These are phyloP conservation scores for Omphalotus guepiniiformis DNA, from an alignment of 768 basidiomycete genomes.

Conservation along the genomic window DNA sequence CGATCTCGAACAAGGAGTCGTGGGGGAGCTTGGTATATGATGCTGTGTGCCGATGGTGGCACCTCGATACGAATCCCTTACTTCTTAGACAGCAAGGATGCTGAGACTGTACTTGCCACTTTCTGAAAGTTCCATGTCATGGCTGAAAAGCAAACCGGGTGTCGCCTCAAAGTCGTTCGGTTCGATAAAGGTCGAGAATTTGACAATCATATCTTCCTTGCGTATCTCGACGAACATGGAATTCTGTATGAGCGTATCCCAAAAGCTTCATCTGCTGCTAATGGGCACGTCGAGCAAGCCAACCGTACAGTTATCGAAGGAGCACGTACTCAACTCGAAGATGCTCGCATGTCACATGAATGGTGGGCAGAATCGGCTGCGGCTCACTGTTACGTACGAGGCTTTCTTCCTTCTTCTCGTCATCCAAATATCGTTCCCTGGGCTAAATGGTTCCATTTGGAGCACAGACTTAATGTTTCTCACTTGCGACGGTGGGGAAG, in stretches of 20 bases:
- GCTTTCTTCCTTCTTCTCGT: not conserved
- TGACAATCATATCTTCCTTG: not conserved
- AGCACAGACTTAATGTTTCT: constrained; percentile 3
- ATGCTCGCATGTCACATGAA: not conserved
- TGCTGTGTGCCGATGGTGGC: not conserved
- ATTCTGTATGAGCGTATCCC: not conserved
- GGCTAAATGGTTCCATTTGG: not conserved
- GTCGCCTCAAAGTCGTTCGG: not conserved
- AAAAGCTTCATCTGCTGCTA: not conserved
- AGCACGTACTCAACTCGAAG: not conserved
- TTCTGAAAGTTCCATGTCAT: not conserved
- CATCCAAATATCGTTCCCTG: not conserved
- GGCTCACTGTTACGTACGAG: not conserved
- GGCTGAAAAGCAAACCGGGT: not conserved
- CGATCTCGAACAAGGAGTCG: not conserved
- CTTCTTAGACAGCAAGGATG: not conserved
- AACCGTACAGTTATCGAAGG: not conserved
- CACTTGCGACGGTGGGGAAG: constrained; percentile 12
- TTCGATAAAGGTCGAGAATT: not conserved
- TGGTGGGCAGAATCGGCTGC: not conserved
- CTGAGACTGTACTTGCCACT: not conserved
- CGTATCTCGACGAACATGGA: not conserved
- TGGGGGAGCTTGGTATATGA: constrained; percentile 2
- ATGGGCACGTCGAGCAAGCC: not conserved
- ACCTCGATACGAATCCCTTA: not conserved